Evolutionary conservation across 2,329 filamentous ascomycete genomes (phyloP), one percentile per base, ranked within the genome.

Genomic region (Fusarium verrucosum): DNA sequence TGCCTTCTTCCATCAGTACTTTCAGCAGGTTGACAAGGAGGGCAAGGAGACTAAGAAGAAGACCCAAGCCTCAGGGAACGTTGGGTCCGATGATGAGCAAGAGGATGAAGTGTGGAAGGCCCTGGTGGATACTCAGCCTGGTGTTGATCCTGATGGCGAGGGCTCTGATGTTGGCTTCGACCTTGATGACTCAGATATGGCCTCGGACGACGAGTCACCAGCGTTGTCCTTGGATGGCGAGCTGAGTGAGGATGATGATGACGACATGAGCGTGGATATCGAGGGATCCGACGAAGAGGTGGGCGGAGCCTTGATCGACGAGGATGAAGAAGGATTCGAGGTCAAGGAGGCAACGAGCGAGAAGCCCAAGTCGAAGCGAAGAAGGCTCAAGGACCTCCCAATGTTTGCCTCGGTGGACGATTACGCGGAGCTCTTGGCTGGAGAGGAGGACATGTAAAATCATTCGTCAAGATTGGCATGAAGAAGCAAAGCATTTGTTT

Each of bases 1-100:
- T 74, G 91, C 93, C 35, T 99, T 99, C 86, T 99, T 99, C 86
- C 95, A 99, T 77, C 89, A 92, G 68, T 99, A 99, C 85, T 99
- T 99, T 79, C 89, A 87, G 59, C 86, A 89, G 62, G 79, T 91
- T 52, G 87, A 88, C 63, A 92, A 88, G 77, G 80, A 83, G 46
- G 75, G 76, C 54, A 85, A 89, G 74, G 79, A 74, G 47, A 36
- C 81, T 11, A 83, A 83, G 70, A 85, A 85, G 78, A 84, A 86
- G 75, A 78, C 80, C 46, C 81, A 83, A 23, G 37, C 59, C 2
- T 37, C 40, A 10, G 65, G 42, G 17, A 58, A 56, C 66, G 85
- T 83, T 71, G 81, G 81, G 45, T 75, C 82, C 22, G 82, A 84
- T 46, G 88, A 89, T 53, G 85, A 83, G 17, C 82, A 85, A 50